Conservation (phyloP, 2,329 filamentous ascomycete species). For the Fonsecaea nubica region DNA sequence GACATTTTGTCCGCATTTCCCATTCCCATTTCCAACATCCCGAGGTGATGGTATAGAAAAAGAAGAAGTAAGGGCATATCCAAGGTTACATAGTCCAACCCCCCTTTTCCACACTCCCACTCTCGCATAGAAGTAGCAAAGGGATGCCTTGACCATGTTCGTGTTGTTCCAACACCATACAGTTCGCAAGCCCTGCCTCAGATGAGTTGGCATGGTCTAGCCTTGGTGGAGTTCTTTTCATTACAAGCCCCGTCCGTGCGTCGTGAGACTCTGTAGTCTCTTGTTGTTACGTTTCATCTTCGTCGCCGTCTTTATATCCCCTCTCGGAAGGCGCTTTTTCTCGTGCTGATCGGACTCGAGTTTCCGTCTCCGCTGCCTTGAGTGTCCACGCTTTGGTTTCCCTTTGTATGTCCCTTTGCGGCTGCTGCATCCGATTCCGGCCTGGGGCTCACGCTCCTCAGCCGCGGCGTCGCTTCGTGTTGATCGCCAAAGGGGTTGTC, state of each 20-base stretch:
- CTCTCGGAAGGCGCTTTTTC: slow-evolving; percentile 41
- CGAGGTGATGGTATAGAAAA: neutral
- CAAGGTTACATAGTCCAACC: neutral
- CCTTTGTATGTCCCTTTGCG: slow-evolving; percentile 43
- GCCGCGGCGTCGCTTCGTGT: slow-evolving; percentile 63
- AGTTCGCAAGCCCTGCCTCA: neutral
- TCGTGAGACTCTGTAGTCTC: neutral
- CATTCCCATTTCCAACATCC: neutral
- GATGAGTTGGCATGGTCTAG: neutral
- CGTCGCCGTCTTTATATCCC: slow-evolving; percentile 23
- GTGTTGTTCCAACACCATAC: neutral
- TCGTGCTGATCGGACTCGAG: slow-evolving; percentile 39
- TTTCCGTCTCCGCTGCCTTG: slow-evolving; percentile 34
- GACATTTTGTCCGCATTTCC: neutral
- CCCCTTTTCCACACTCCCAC: neutral
- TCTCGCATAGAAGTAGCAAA: neutral
- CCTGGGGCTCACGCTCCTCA: slow-evolving; percentile 76
- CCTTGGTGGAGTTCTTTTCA: neutral
- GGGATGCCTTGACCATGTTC: neutral
- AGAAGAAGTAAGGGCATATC: neutral
- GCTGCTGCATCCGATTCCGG: slow-evolving; percentile 63
- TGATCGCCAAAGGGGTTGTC: slow-evolving; percentile 76
- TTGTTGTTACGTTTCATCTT: neutral
- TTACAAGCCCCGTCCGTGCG: neutral
- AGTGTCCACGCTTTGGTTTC: slow-evolving; percentile 49